Evolutionary conservation across 1,284 basidiomycete species (phyloP).

Genomic region (Cutaneotrichosporon dermatis): DNA sequence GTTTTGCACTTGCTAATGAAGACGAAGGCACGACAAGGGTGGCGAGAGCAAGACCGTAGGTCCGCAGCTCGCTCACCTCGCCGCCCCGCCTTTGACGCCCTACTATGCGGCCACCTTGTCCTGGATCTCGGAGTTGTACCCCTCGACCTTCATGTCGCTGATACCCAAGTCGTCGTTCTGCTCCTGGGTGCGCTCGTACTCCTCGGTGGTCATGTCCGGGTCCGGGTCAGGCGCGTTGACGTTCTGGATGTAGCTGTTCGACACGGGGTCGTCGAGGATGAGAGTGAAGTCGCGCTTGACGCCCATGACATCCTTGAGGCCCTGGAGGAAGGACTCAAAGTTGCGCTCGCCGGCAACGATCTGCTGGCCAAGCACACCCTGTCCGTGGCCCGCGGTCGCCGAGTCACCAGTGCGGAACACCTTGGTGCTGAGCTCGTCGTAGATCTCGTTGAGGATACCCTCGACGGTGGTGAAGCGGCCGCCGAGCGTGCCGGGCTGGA

Average conservation of each 20-base stretch:
- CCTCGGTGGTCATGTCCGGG: slow-evolving; percentile 79
- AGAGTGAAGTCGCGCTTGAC: slow-evolving; percentile 78
- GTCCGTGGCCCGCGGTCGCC: slow-evolving; percentile 35
- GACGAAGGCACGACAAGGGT: no score
- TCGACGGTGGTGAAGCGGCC: slow-evolving; percentile 98
- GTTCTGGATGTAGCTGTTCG: slow-evolving; percentile 95
- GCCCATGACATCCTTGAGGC: slow-evolving; percentile 74
- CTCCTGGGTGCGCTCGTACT: slow-evolving; percentile 77
- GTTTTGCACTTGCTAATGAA: no score
- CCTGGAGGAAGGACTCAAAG: slow-evolving; percentile 72
- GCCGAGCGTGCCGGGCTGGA: slow-evolving; percentile 90
- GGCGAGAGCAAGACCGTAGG: background rate
- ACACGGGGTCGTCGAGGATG: slow-evolving; percentile 90
- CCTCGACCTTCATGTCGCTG: slow-evolving; percentile 93
- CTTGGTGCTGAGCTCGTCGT: slow-evolving; percentile 90
- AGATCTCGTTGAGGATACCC: slow-evolving; percentile 89
- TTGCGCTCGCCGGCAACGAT: slow-evolving; percentile 54
- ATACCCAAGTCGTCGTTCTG: slow-evolving; percentile 95
- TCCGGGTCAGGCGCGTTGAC: slow-evolving; percentile 88
- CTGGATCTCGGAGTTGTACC: slow-evolving; percentile 57
- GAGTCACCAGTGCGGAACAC: slow-evolving; percentile 61
- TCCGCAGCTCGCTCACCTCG: background rate
- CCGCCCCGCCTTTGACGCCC: no score
- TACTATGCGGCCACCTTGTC: background rate
- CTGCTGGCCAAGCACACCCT: slow-evolving; percentile 28